Evolutionary conservation across 768 basidiomycete genomes (phyloP).

Genomic region (Lepiota subincarnata): DNA sequence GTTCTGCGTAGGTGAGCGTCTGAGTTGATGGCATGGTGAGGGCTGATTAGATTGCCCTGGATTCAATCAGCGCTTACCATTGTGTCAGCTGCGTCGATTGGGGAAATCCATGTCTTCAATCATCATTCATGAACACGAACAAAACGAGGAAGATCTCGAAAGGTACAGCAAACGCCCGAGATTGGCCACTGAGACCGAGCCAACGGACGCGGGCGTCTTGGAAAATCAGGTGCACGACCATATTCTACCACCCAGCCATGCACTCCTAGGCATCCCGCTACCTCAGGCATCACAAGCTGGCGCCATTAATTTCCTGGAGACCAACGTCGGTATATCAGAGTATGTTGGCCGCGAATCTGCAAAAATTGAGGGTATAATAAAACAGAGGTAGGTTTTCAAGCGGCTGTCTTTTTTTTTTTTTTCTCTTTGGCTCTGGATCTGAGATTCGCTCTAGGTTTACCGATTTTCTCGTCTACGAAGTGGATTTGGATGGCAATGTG

Average conservation of each 20-base stretch:
- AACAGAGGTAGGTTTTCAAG: constrained; percentile 69
- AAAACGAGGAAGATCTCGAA: constrained; percentile 39
- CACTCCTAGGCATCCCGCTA: constrained; percentile 55
- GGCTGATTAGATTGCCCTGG: constrained; percentile 7
- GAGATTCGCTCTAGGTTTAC: constrained; percentile 64
- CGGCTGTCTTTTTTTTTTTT: not conserved
- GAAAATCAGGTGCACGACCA: constrained; percentile 17
- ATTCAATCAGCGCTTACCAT: constrained; percentile 5
- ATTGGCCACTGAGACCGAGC: constrained; percentile 24
- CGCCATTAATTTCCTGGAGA: constrained; percentile 61
- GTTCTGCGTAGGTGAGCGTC: constrained; percentile 55
- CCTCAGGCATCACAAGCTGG: constrained; percentile 47
- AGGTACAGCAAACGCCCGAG: constrained; percentile 42
- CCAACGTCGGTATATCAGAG: constrained; percentile 87
- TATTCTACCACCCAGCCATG: constrained; percentile 72
- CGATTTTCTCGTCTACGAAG: constrained; percentile 93
- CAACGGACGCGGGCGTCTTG: constrained; percentile 10
- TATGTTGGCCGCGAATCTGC: constrained; percentile 70
- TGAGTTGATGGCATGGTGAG: constrained; percentile 31
- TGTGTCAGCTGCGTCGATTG: constrained; percentile 14
- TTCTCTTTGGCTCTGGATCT: not conserved
- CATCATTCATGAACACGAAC: constrained; percentile 48
- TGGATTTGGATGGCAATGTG: constrained; percentile 75
- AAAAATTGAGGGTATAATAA: constrained; percentile 88
- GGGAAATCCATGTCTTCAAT: constrained; percentile 30